Conservation (phyloP, 2,329 filamentous ascomycete species). For the Nigrospora osmanthi region DNA sequence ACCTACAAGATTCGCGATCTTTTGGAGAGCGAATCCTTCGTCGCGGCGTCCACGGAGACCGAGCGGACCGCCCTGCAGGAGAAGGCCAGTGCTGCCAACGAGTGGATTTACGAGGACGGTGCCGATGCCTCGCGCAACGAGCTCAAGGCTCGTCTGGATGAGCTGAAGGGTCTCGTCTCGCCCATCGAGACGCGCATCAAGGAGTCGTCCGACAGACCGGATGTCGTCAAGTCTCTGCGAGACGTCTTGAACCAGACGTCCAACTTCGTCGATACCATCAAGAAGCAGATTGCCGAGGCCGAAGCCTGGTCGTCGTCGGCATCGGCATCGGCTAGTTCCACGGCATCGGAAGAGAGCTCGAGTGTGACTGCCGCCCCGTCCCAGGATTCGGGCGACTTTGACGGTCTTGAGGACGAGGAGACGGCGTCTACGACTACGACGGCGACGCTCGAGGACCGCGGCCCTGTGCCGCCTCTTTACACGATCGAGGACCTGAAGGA, state of each 20-base stretch:
- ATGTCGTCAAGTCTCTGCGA: constrained; percentile 58
- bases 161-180: constrained; percentile 67
- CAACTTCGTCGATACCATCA: constrained; percentile 62
- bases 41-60: constrained; percentile 59
- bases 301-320: constrained; percentile 51
- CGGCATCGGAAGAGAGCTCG: constrained; percentile 26
- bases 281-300: constrained; percentile 61
- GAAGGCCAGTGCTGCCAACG: constrained; percentile 61
- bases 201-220: constrained; percentile 65
- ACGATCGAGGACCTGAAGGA: constrained; percentile 62
- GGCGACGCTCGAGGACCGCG: constrained; percentile 38
- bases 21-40: constrained; percentile 68
- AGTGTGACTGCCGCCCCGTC: constrained; percentile 39
- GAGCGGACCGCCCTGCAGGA: constrained; percentile 61
- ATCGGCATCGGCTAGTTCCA: constrained; percentile 38
- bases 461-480: constrained; percentile 60
- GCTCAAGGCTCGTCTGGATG: constrained; percentile 68
- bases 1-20: constrained; percentile 86
- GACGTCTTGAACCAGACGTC: constrained; percentile 64
- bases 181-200: constrained; percentile 70
- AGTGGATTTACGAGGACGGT: constrained; percentile 89
- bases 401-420: constrained; percentile 70
- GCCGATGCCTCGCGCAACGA: constrained; percentile 66
- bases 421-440: constrained; percentile 26
- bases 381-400: constrained; percentile 46